Percentiles rank a stretch among this genome's conserved stretches.
Evolutionary conservation across 805 yeast genomes (phyloP).

Genomic region (Hermanozyma aechmeae): DNA sequence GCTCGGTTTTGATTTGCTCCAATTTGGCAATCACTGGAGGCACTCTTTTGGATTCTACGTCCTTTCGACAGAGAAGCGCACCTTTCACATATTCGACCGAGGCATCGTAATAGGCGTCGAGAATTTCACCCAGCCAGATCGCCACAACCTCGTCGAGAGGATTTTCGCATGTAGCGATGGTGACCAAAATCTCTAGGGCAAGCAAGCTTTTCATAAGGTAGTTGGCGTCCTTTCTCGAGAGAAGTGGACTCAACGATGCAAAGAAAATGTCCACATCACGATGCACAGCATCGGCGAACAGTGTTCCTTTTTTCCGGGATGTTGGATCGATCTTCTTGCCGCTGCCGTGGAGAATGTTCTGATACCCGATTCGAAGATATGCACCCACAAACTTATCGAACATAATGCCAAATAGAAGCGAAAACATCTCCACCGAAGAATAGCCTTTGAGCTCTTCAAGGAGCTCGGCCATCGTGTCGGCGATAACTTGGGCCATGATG

Average conservation of each 20-base stretch:
- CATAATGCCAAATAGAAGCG: constrained; percentile 27
- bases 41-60: constrained; percentile 23
- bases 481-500: constrained; percentile 48
- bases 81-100: constrained; percentile 63
- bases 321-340: constrained; percentile 34
- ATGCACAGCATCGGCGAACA: constrained; percentile 28
- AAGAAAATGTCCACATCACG: constrained; percentile 31
- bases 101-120: constrained; percentile 65
- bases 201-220: constrained; percentile 30
- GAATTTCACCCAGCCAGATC: constrained; percentile 49
- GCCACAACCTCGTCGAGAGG: constrained; percentile 25
- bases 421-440: constrained; percentile 32
- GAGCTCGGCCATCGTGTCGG: constrained; percentile 70
- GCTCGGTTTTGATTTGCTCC: constrained; percentile 18
- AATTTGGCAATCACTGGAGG: constrained; percentile 19
- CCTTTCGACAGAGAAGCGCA: constrained; percentile 46
- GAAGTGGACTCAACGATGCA: constrained; percentile 24
- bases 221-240: constrained; percentile 30
- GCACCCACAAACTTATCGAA: constrained; percentile 29
- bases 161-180: constrained; percentile 29
- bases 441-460: constrained; percentile 51
- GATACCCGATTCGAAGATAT: constrained; percentile 31
- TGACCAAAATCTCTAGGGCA: constrained; percentile 32
- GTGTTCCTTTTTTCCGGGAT: constrained; percentile 23
- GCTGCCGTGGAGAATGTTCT: constrained; percentile 30